A percentile compares a stretch with the other conserved stretches of the same genome.
phyloP scores from a whole-genome alignment of 139 green algal species.

The Chlamydomonas schloesseri region DNA sequence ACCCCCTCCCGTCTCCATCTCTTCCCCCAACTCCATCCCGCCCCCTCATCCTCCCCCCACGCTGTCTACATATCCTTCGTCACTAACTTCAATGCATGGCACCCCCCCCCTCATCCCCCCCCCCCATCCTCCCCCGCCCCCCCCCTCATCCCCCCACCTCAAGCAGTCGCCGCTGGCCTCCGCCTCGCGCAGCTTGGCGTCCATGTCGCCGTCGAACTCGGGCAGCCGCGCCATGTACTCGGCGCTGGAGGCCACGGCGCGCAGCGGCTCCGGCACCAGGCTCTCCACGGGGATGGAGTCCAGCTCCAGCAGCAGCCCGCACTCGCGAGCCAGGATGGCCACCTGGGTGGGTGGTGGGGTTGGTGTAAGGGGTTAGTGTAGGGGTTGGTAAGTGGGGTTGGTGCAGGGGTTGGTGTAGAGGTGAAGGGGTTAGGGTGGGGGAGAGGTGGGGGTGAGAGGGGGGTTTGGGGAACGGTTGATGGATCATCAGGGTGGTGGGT shows the following conservation, averaged over 20 bases:
- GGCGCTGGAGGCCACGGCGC: constrained; percentile 51
- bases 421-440: no score
- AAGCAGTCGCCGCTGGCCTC: constrained; percentile 89
- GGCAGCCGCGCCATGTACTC: constrained; percentile 92
- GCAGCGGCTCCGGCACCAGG: constrained; percentile 88
- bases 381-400: background rate
- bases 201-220: constrained; percentile 92
- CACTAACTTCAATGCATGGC: no score
- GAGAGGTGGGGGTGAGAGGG: background rate
- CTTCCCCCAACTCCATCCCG: no score
- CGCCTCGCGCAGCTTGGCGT: constrained; percentile 72
- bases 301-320: constrained; percentile 90
- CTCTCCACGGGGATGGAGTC: constrained; percentile 87
- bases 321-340: constrained; percentile 84
- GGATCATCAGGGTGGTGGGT: no score
- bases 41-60: no score
- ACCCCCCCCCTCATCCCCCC: no score
- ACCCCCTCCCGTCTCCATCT: no score
- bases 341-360: constrained; percentile 60
- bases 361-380: background rate
- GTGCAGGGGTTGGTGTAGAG: no score
- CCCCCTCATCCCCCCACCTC: constrained; percentile 48
- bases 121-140: no score
- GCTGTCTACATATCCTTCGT: no score
- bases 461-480: no score